A percentile compares a stretch with the other conserved stretches of the same genome.
Conservation (phyloP, 2,329 filamentous ascomycete genomes). For the Aureobasidium leucospermi region DNA sequence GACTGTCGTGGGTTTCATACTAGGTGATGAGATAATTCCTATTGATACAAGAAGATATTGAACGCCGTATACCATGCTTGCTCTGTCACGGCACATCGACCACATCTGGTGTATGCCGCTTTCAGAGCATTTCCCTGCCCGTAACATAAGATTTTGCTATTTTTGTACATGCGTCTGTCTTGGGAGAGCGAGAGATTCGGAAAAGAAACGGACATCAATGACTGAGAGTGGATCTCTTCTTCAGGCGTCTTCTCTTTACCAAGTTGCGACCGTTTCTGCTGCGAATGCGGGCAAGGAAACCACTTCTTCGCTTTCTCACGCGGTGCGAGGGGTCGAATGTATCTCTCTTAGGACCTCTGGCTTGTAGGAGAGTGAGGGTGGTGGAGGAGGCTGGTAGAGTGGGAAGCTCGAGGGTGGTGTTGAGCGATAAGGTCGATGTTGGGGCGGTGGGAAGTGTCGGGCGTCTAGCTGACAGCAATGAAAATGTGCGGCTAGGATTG, state of each 20-base stretch:
- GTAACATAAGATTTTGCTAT: background rate
- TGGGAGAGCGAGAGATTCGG: background rate
- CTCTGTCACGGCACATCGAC: background rate
- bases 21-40: background rate
- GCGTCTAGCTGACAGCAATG: conserved; percentile 3
- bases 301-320: conserved; percentile 55
- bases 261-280: conserved; percentile 47
- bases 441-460: conserved; percentile 12
- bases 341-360: conserved; percentile 42
- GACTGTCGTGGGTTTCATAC: too few species aligned
- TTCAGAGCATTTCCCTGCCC: background rate
- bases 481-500: background rate
- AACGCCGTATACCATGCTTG: conserved; percentile 10
- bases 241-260: conserved; percentile 46
- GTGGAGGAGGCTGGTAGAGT: conserved; percentile 2
- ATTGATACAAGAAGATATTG: conserved; percentile 13
- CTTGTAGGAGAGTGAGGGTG: conserved; percentile 28
- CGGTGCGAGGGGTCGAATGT: conserved; percentile 54
- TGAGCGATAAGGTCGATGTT: conserved; percentile 4
- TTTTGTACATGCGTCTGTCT: background rate
- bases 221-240: conserved; percentile 46
- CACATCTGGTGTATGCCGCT: background rate
- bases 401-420: conserved; percentile 6
- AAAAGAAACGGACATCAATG: conserved; percentile 32
- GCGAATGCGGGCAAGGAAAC: conserved; percentile 49